Evolutionary conservation across 345 rosid genomes (phyloP).

Genomic region (Boechera stricta): DNA sequence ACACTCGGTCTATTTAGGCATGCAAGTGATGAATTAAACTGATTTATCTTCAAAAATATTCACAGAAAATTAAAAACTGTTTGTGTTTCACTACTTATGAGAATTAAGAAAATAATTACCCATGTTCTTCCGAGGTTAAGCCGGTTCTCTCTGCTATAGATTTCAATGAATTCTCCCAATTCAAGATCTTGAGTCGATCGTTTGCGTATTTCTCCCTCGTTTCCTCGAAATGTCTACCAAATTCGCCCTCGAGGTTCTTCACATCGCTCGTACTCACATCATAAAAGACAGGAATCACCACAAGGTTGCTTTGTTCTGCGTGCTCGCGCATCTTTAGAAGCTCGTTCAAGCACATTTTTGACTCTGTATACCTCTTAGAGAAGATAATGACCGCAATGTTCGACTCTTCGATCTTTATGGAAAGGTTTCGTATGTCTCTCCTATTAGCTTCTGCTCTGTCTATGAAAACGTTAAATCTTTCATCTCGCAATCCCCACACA

Average conservation of each 20-base stretch:
- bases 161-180: slow-evolving; percentile 7
- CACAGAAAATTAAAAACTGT: not conserved
- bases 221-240: slow-evolving; percentile 14
- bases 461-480: no score
- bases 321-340: slow-evolving; percentile 20
- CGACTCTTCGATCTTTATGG: no score
- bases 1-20: no score
- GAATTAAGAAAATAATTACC: not conserved
- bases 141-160: not conserved
- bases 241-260: slow-evolving; percentile 13
- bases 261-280: slow-evolving; percentile 18
- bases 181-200: not conserved
- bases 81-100: not conserved
- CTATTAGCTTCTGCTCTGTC: no score
- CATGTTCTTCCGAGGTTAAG: slow-evolving; percentile 8
- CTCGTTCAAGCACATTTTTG: slow-evolving; percentile 28
- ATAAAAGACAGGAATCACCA: slow-evolving; percentile 25
- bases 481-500: not conserved
- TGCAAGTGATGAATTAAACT: no score
- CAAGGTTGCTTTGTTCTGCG: not conserved
- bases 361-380: slow-evolving; percentile 15
- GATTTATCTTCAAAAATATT: no score
- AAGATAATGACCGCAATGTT: not conserved
- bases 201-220: slow-evolving; percentile 5
- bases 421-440: no score